Evolutionary conservation across 768 basidiomycete genomes (phyloP).

Genomic region (Dioszegia aurantiaca): DNA sequence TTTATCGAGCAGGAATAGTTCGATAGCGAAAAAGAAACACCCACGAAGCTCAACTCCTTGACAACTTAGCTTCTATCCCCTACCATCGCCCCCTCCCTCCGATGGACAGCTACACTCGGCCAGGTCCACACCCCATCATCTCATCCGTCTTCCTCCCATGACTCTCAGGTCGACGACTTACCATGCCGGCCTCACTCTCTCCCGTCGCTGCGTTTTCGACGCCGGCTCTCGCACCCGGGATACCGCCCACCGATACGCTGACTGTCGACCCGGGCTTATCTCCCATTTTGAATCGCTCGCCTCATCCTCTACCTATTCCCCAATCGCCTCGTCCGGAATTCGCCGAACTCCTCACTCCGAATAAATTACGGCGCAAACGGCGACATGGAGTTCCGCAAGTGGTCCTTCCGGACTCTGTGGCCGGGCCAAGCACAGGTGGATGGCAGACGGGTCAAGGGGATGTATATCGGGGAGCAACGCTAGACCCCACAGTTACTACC

Average conservation of each 20-base stretch:
- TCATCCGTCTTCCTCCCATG: conserved; percentile 9
- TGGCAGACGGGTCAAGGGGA: conserved; percentile 40
- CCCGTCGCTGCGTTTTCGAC: background rate
- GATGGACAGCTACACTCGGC: conserved; percentile 12
- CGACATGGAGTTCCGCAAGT: conserved; percentile 7
- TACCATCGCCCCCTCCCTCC: background rate
- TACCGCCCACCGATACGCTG: background rate
- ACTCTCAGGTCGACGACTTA: background rate
- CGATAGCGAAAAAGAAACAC: background rate
- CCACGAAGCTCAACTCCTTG: background rate
- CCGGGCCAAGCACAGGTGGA: conserved; percentile 35
- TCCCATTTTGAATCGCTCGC: conserved; percentile 23
- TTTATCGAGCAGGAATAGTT: too few species aligned
- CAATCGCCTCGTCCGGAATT: conserved; percentile 34
- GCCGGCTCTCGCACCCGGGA: background rate
- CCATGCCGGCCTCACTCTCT: background rate
- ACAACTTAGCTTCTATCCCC: too few species aligned
- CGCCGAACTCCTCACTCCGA: conserved; percentile 45
- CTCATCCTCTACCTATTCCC: conserved; percentile 11
- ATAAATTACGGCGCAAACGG: conserved; percentile 34
- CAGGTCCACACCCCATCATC: conserved; percentile 12
- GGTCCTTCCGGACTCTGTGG: conserved; percentile 18
- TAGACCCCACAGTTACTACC: conserved; percentile 29
- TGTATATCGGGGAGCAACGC: conserved; percentile 37
- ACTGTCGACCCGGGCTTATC: conserved; percentile 10